Conservation (phyloP, 1,284 basidiomycete genomes). For the Apiotrichum akiyoshidainum region DNA sequence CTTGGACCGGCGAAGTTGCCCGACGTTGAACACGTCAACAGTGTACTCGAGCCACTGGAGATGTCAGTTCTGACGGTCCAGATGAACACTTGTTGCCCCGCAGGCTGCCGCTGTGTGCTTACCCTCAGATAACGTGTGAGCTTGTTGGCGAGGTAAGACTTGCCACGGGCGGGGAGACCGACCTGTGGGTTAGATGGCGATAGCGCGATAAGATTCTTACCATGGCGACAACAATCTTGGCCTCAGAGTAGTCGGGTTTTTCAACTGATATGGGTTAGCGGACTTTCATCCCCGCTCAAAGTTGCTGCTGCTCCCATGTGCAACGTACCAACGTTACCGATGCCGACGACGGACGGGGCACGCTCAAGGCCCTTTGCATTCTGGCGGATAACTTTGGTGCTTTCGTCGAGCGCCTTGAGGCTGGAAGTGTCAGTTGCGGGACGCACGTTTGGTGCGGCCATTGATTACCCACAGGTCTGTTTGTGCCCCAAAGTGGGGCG, state of each 20-base stretch:
- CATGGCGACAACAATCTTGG: constrained; percentile 98
- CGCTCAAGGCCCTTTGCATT: constrained; percentile 38
- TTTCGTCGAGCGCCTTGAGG: constrained; percentile 47
- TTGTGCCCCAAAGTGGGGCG: constrained; percentile 51
- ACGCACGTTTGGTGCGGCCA: neutral
- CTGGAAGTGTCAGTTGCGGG: constrained; percentile 21
- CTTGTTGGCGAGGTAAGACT: constrained; percentile 80
- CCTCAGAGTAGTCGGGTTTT: constrained; percentile 96
- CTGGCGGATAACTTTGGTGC: constrained; percentile 45
- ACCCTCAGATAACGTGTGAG: constrained; percentile 76
- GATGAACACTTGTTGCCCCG: too few relatives aligned
- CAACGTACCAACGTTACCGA: constrained; percentile 47
- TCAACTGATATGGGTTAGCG: constrained; percentile 59
- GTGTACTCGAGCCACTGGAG: constrained; percentile 95
- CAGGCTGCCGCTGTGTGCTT: constrained; percentile 21
- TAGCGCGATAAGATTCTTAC: constrained; percentile 63
- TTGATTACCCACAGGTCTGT: constrained; percentile 36
- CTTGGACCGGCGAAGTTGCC: constrained; percentile 84
- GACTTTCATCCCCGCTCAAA: too few relatives aligned
- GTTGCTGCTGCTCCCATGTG: too few relatives aligned
- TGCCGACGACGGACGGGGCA: constrained; percentile 51
- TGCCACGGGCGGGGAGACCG: constrained; percentile 75
- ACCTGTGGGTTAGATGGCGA: constrained; percentile 54
- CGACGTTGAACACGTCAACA: constrained; percentile 98
- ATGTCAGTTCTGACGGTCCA: neutral